Evolutionary conservation across 177 flowering plant genomes (phyloP).

Genomic region (Tripterygium wilfordii): DNA sequence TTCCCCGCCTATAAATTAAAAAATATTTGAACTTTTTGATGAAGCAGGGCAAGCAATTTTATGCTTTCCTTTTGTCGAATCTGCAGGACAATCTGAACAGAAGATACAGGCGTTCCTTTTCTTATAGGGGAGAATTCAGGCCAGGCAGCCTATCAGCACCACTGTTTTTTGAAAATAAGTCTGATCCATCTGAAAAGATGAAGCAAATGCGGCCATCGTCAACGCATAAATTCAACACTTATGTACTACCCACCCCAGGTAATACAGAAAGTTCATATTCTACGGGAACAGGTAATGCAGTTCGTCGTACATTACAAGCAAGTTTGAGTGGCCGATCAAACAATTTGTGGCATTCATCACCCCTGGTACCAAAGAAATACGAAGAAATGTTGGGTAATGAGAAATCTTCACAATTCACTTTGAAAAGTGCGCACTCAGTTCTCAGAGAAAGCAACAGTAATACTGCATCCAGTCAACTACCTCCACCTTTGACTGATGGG

Average conservation of each 20-base stretch:
- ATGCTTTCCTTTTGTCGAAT: constrained; percentile 5
- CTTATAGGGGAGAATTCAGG: constrained; percentile 19
- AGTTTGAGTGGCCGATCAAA: constrained; percentile 21
- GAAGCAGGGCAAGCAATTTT: background rate
- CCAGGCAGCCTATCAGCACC: constrained; percentile 76
- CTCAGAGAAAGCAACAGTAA: constrained; percentile 59
- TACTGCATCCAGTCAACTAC: constrained; percentile 28
- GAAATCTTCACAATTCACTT: constrained; percentile 23
- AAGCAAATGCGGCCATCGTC: constrained; percentile 36
- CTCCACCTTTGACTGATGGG: constrained; percentile 52
- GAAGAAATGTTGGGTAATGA: constrained; percentile 32
- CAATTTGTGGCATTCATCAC: constrained; percentile 58
- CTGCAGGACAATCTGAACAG: constrained; percentile 50
- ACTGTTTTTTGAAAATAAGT: constrained; percentile 48
- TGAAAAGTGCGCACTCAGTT: constrained; percentile 32
- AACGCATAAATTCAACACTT: constrained; percentile 53
- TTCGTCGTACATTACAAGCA: constrained; percentile 20
- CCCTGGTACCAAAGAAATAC: constrained; percentile 40
- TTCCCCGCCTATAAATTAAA: no score
- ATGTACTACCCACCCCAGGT: constrained; percentile 77
- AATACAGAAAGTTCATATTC: constrained; percentile 43
- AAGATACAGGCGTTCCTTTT: constrained; percentile 25
- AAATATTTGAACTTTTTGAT: background rate
- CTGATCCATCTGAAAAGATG: constrained; percentile 39
- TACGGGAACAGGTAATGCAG: constrained; percentile 25